These are phyloP conservation scores for Stachybotrys chartarum DNA, from an alignment of 2,329 filamentous ascomycete species.

Conservation along the genomic window DNA sequence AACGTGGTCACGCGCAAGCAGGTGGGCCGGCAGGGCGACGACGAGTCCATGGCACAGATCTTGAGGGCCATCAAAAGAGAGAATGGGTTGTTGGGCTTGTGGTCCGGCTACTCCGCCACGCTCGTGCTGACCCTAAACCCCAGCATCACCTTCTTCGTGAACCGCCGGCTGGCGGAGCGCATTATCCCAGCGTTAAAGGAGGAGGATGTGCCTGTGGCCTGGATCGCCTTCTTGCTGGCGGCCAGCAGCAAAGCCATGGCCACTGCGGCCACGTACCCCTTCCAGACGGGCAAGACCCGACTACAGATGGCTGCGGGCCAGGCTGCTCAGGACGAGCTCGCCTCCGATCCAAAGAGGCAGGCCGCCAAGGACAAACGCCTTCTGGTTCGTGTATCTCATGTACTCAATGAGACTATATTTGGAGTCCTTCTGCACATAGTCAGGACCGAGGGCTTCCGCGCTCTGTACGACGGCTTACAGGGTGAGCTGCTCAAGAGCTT, in stretches of 20 bases:
- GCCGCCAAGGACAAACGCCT: conserved; percentile 1
- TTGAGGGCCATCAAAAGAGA: conserved; percentile 57
- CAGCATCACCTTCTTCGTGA: conserved; percentile 76
- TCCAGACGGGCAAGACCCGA: conserved; percentile 76
- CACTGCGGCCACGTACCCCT: conserved; percentile 73
- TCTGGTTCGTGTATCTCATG: conserved; percentile 8
- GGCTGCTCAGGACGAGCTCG: conserved; percentile 2
- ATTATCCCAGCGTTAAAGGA: conserved; percentile 44
- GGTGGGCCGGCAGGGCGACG: conserved; percentile 42
- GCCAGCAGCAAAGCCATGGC: conserved; percentile 74
- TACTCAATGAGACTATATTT: conserved; percentile 48
- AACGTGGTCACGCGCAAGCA: conserved; percentile 81
- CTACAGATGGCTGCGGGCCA: conserved; percentile 51
- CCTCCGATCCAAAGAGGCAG: not conserved
- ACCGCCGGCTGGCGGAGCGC: conserved; percentile 60
- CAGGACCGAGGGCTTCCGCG: conserved; percentile 57
- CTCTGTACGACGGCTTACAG: conserved; percentile 68
- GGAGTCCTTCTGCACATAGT: conserved; percentile 51
- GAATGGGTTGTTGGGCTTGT: conserved; percentile 69
- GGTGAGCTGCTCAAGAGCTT: conserved; percentile 78
- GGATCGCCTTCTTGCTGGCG: conserved; percentile 45
- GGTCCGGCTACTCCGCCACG: conserved; percentile 80
- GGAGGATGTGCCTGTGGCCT: conserved; percentile 29
- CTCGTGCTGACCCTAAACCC: conserved; percentile 80
- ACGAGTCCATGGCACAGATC: conserved; percentile 47